Evolutionary conservation across 352 stramenopile species (phyloP).

Genomic region (Globisporangium uncinulatum): DNA sequence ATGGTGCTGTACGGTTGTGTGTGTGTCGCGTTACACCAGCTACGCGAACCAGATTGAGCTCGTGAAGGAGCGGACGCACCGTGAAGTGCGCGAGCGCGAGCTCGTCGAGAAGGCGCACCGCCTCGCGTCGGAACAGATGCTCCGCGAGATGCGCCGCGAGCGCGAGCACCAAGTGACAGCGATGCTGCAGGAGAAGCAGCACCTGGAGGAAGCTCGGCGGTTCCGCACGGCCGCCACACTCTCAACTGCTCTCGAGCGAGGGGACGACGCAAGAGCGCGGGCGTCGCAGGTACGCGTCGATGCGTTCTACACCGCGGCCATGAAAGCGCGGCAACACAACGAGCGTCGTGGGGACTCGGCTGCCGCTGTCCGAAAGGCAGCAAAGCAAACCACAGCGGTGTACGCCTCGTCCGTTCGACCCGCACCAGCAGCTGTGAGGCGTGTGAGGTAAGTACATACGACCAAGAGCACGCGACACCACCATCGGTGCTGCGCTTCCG

Average conservation of each 20-base stretch:
- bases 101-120: conserved; percentile 67
- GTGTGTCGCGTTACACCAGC: conserved; percentile 12
- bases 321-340: conserved; percentile 45
- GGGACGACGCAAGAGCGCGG: conserved; percentile 18
- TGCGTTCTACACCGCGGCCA: conserved; percentile 61
- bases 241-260: conserved; percentile 30
- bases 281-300: conserved; percentile 28
- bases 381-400: neutral
- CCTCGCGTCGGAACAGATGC: conserved; percentile 56
- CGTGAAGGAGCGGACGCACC: conserved; percentile 53
- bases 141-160: conserved; percentile 58
- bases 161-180: conserved; percentile 45
- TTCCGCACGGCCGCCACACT: conserved; percentile 45
- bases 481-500: neutral
- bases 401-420: too few species aligned
- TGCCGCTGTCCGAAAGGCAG: neutral
- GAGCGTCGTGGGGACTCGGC: neutral
- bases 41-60: conserved; percentile 67
- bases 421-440: too few species aligned
- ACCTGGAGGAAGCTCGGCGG: conserved; percentile 51
- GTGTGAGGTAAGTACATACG: too few species aligned
- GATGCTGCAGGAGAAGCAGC: conserved; percentile 50
- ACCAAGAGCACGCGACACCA: too few species aligned
- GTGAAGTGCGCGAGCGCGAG: conserved; percentile 51
- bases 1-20: neutral